Conservation (phyloP, 2,329 filamentous ascomycete species). For the Diaporthe sp. region DNA sequence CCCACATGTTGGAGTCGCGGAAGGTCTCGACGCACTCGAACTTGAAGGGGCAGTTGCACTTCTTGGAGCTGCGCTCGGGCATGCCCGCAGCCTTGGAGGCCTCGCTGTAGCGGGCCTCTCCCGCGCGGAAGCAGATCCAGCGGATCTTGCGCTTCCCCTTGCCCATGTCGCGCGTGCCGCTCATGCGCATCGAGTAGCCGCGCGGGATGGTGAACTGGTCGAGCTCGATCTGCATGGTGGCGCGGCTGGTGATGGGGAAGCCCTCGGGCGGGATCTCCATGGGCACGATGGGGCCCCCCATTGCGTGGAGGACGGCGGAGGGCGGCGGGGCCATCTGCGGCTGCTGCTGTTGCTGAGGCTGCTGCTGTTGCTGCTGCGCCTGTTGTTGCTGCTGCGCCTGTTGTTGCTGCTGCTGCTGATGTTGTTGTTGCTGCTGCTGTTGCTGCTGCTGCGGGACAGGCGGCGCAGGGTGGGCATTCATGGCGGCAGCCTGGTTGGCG, state of each 20-base stretch:
- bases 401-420: slow-evolving; percentile 15
- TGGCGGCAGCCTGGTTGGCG: slow-evolving; percentile 31
- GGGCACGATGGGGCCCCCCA: slow-evolving; percentile 25
- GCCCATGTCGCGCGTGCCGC: slow-evolving; percentile 49
- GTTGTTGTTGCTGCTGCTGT: slow-evolving; percentile 21
- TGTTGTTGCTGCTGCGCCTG: slow-evolving; percentile 25
- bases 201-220: slow-evolving; percentile 49
- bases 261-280: slow-evolving; percentile 47
- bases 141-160: slow-evolving; percentile 48
- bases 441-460: slow-evolving; percentile 28
- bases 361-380: slow-evolving; percentile 25
- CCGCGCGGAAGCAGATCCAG: slow-evolving; percentile 51
- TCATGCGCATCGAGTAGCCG: slow-evolving; percentile 52
- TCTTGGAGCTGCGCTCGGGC: slow-evolving; percentile 48
- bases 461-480: slow-evolving; percentile 28
- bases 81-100: slow-evolving; percentile 43
- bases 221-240: slow-evolving; percentile 49
- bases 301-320: slow-evolving; percentile 23
- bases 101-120: slow-evolving; percentile 46
- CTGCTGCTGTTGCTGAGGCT: slow-evolving; percentile 23
- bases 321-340: slow-evolving; percentile 27
- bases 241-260: slow-evolving; percentile 46
- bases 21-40: slow-evolving; percentile 49
- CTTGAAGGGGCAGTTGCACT: slow-evolving; percentile 50
- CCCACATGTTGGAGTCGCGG: slow-evolving; percentile 47